A percentile compares a stretch with the other conserved stretches of the same genome.
These are phyloP conservation scores for Colletotrichum lupini DNA, from an alignment of 2,329 filamentous ascomycete genomes.

Conservation along the genomic window DNA sequence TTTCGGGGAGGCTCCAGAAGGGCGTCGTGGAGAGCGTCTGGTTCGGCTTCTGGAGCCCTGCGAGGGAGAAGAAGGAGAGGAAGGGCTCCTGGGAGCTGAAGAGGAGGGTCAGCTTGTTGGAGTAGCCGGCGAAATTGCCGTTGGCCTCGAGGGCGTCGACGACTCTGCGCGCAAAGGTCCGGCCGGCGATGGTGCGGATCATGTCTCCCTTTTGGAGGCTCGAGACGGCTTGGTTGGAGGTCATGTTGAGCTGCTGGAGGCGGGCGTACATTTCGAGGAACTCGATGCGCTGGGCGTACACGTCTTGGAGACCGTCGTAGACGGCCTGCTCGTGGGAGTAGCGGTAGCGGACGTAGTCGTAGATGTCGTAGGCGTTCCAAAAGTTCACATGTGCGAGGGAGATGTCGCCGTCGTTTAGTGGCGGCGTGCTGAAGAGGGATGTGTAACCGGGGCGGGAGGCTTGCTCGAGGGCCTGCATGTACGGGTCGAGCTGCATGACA, in stretches of 20 bases:
- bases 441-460: slow-evolving; percentile 55
- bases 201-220: slow-evolving; percentile 48
- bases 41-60: slow-evolving; percentile 57
- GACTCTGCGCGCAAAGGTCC: slow-evolving; percentile 60
- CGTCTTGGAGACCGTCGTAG: slow-evolving; percentile 48
- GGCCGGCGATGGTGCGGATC: slow-evolving; percentile 63
- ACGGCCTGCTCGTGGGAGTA: slow-evolving; percentile 62
- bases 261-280: slow-evolving; percentile 74
- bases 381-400: slow-evolving; percentile 50
- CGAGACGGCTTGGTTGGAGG: slow-evolving; percentile 70
- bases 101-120: slow-evolving; percentile 61
- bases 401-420: slow-evolving; percentile 51
- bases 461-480: slow-evolving; percentile 40
- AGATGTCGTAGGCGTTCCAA: slow-evolving; percentile 63
- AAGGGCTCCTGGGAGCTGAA: slow-evolving; percentile 67
- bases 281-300: slow-evolving; percentile 48
- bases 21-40: slow-evolving; percentile 57
- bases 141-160: slow-evolving; percentile 54
- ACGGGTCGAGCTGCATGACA: slow-evolving; percentile 39
- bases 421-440: slow-evolving; percentile 49
- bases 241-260: slow-evolving; percentile 69
- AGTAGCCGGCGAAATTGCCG: slow-evolving; percentile 50
- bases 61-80: slow-evolving; percentile 64
- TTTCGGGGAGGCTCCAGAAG: slow-evolving; percentile 64
- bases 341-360: slow-evolving; percentile 66